phyloP scores from a whole-genome alignment of 2,329 filamentous ascomycete genomes.

The Arthroderma sp. region DNA sequence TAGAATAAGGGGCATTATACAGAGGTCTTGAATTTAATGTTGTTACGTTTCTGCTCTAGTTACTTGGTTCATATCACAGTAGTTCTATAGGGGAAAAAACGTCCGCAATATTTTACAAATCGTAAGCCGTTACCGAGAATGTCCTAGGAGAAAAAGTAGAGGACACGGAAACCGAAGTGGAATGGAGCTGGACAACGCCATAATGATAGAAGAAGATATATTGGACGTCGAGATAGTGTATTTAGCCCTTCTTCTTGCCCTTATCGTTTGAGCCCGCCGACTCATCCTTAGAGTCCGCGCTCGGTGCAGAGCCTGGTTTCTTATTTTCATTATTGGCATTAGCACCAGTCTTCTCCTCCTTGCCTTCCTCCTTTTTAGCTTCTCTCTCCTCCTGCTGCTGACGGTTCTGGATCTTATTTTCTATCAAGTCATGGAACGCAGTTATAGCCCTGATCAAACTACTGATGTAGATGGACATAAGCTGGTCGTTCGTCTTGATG shows the following conservation, averaged over 20 bases:
- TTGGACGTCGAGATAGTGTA: not conserved
- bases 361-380: slow-evolving; percentile 57
- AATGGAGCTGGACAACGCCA: not conserved
- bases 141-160: not conserved
- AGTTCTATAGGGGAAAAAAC: not conserved
- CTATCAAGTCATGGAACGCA: slow-evolving; percentile 96
- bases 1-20: not conserved
- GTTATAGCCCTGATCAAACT: slow-evolving; percentile 95
- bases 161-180: not conserved
- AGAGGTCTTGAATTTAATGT: not conserved
- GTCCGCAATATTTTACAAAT: not conserved
- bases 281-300: slow-evolving; percentile 45
- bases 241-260: slow-evolving; percentile 49
- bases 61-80: not conserved
- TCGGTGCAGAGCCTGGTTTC: slow-evolving; percentile 38
- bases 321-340: slow-evolving; percentile 38
- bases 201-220: not conserved
- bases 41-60: not conserved
- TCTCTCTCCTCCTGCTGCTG: slow-evolving; percentile 96
- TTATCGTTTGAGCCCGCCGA: slow-evolving; percentile 47
- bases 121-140: not conserved
- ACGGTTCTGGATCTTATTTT: slow-evolving; percentile 99
- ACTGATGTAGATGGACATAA: slow-evolving; percentile 96
- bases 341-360: slow-evolving; percentile 37
- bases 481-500: slow-evolving; percentile 97